Base-by-base conservation (phyloP, 2,329 filamentous ascomycete species). In the Graphiopsis chlorocephala region DNA sequence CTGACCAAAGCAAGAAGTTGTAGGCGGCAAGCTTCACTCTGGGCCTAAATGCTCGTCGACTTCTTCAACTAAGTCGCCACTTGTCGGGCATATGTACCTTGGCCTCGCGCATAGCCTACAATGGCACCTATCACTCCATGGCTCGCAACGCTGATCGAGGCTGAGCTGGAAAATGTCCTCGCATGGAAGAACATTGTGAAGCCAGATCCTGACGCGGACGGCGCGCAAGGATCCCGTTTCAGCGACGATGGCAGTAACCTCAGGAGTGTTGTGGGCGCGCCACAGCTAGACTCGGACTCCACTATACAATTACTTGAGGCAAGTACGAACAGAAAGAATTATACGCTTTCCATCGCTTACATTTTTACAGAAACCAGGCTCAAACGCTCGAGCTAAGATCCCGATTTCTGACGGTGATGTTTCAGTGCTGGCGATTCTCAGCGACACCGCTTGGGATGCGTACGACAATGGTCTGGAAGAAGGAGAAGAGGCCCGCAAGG, bases 231-330 rank as follows among this genome's bases (percentile, higher is more conserved):
- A 4, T 47, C 50, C 14, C 70, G 71, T 15, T 72, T 74, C 52
- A 63, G 56, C 25, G 69, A 74, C 57, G 72, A 76, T 63, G 71
- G 72, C 15, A 76, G 72, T 67, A 76, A 73, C 50, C 69, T 76
- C 28, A 68, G 69, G 20, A 72, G 73, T 55, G 61, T 45, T 7
- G 62, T 69, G 15, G 47, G 47, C 5, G 58, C 66, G 26, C 35
- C 38, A 14, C 38, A 45, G 14, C 59, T 68, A 20, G 60, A 58
- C 29, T 28, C 48, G 2, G 29, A 61, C 23, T 68, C 64, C 48
- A 67, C 68, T 29, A 64, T 73, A 29, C 72, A 69, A 61, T 56
- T 68, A 48, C 63, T 69, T 20, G 45, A 63, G 64, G 69, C 64
- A 64, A 26, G 55, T 11, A 25, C 26, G 3, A 12, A 20, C 10